These are phyloP conservation scores for Pythium rhizo-oryzae DNA, from an alignment of 352 stramenopile species.

Conservation along the genomic window DNA sequence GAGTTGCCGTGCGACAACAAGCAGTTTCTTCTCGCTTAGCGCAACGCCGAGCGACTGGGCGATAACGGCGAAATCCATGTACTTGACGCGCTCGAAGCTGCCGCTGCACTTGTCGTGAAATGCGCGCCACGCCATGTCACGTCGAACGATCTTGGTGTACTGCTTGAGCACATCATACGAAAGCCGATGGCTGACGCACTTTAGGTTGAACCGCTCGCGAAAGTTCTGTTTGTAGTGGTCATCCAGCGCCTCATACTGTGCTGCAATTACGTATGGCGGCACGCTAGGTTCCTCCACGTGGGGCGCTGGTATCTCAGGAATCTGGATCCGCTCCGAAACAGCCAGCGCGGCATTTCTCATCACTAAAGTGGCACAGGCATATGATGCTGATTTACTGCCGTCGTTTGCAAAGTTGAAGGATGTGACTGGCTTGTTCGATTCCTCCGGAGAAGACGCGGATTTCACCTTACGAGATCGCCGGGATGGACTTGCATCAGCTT, in stretches of 20 bases:
- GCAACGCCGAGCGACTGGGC: slow-evolving; percentile 45
- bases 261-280: slow-evolving; percentile 56
- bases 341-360: slow-evolving; percentile 58
- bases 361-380: slow-evolving; percentile 57
- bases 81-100: slow-evolving; percentile 29
- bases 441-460: background rate
- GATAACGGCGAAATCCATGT: slow-evolving; percentile 53
- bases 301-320: slow-evolving; percentile 42
- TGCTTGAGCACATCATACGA: slow-evolving; percentile 65
- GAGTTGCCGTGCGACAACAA: slow-evolving; percentile 42
- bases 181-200: slow-evolving; percentile 62
- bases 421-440: background rate
- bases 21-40: slow-evolving; percentile 50
- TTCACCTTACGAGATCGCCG: background rate
- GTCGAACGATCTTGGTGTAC: slow-evolving; percentile 63
- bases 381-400: background rate
- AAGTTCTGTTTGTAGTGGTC: slow-evolving; percentile 53
- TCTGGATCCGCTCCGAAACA: slow-evolving; percentile 52
- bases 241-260: slow-evolving; percentile 57
- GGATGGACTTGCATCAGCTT: background rate
- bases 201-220: slow-evolving; percentile 58
- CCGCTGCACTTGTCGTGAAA: slow-evolving; percentile 40
- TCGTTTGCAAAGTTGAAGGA: background rate
- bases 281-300: slow-evolving; percentile 40
- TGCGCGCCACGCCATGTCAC: slow-evolving; percentile 55